Conservation (phyloP, 1,284 basidiomycete genomes). For the Puccinia triticina region DNA sequence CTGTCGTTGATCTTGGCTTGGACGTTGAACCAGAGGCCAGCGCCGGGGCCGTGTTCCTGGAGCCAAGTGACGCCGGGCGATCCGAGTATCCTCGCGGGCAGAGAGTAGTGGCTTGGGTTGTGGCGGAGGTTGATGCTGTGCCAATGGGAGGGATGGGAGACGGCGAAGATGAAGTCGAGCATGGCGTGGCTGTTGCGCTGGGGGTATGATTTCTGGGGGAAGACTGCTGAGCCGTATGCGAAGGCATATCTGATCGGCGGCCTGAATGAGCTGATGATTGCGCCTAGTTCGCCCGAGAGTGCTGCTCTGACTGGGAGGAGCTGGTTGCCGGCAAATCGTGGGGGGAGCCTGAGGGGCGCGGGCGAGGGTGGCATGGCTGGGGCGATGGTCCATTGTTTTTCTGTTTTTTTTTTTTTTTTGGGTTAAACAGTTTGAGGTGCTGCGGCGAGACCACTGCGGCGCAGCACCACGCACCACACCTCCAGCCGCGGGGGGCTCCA, state of each 20-base stretch:
- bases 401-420: not conserved
- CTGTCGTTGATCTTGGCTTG: slow-evolving; percentile 79
- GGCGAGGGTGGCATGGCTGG: too few relatives aligned
- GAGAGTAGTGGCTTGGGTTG: slow-evolving; percentile 84
- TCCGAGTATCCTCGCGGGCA: slow-evolving; percentile 79
- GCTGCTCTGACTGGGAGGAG: slow-evolving; percentile 74
- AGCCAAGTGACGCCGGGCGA: slow-evolving; percentile 74
- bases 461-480: too few relatives aligned
- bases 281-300: slow-evolving; percentile 74
- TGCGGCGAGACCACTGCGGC: too few relatives aligned
- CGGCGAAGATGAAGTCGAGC: slow-evolving; percentile 94
- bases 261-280: slow-evolving; percentile 74
- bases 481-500: too few relatives aligned
- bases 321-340: slow-evolving; percentile 61
- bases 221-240: slow-evolving; percentile 92
- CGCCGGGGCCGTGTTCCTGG: slow-evolving; percentile 70
- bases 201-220: slow-evolving; percentile 77
- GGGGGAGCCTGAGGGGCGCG: too few relatives aligned
- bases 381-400: too few relatives aligned
- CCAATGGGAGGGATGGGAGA: slow-evolving; percentile 86
- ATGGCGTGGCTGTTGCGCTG: slow-evolving; percentile 66
- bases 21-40: slow-evolving; percentile 94
- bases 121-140: slow-evolving; percentile 92
- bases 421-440: too few relatives aligned
- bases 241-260: slow-evolving; percentile 89